Conservation (phyloP, 345 rosid species). For the Populus deltoides region DNA sequence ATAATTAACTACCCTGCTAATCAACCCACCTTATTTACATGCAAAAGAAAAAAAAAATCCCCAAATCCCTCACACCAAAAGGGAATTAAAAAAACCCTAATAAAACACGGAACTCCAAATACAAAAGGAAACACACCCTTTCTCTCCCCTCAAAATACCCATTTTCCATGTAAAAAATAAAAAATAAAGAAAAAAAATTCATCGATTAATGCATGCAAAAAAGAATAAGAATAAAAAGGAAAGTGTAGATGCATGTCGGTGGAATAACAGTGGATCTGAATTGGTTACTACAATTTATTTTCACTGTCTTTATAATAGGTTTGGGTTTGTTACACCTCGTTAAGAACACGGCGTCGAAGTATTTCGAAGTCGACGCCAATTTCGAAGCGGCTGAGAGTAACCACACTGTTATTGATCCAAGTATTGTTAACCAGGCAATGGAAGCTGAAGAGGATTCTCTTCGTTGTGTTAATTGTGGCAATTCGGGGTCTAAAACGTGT, state of each 20-base stretch:
- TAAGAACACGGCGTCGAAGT: conserved; percentile 74
- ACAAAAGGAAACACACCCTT: not conserved
- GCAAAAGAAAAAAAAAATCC: not conserved
- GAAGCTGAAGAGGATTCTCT: conserved; percentile 10
- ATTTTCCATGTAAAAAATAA: not conserved
- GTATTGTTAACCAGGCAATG: conserved; percentile 2
- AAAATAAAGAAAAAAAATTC: not conserved
- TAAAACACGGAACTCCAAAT: not conserved
- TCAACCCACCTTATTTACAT: not conserved
- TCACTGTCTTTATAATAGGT: conserved; percentile 48
- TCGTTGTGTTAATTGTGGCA: conserved; percentile 39
- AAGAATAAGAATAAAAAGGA: not conserved
- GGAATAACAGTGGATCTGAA: conserved; percentile 69
- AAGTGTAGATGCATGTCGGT: conserved; percentile 74
- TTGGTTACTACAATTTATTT: conserved; percentile 62
- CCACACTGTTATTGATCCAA: conserved; percentile 6
- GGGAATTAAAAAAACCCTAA: not conserved
- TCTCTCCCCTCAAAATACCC: not conserved
- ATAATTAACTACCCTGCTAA: not conserved
- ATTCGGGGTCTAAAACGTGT: conserved; percentile 33
- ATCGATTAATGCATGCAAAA: not conserved
- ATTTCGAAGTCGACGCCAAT: conserved; percentile 80
- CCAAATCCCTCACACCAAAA: no score
- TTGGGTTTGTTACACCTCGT: conserved; percentile 58
- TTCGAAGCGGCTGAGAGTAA: conserved; percentile 40